phyloP scores from a whole-genome alignment of 2,329 filamentous ascomycete genomes.

The Xylaria hypoxylon region DNA sequence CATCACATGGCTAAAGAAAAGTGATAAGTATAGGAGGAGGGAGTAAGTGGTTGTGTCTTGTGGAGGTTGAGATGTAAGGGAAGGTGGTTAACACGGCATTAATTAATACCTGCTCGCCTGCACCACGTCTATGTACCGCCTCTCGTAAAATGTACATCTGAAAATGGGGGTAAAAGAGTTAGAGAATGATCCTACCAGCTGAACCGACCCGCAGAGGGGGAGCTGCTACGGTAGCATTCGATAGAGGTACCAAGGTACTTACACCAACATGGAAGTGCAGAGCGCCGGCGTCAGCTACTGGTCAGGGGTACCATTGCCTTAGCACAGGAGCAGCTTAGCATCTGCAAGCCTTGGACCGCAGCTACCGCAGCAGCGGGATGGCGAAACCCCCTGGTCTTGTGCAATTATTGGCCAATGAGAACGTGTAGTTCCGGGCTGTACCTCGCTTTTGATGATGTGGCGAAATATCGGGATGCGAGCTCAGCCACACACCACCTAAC shows the following conservation, averaged over 20 bases:
- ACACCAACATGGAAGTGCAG: too few species aligned
- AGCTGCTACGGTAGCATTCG: neutral
- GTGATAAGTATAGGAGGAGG: slow-evolving; percentile 17
- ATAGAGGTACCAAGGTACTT: too few species aligned
- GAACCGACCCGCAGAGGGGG: slow-evolving; percentile 3
- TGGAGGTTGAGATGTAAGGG: slow-evolving; percentile 20
- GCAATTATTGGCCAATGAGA: slow-evolving; percentile 13
- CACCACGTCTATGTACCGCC: slow-evolving; percentile 12
- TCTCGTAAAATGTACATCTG: slow-evolving; percentile 18
- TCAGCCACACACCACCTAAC: slow-evolving; percentile 31
- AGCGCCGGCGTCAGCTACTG: neutral
- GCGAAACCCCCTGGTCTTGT: neutral
- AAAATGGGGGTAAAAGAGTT: neutral
- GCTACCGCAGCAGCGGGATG: slow-evolving; percentile 37
- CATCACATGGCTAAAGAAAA: slow-evolving; percentile 25
- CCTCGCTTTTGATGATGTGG: slow-evolving; percentile 29
- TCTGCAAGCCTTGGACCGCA: slow-evolving; percentile 38
- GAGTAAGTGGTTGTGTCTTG: slow-evolving; percentile 10
- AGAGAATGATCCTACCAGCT: slow-evolving; percentile 15
- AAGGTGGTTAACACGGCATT: slow-evolving; percentile 35
- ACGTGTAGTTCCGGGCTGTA: slow-evolving; percentile 23
- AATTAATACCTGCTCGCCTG: slow-evolving; percentile 24
- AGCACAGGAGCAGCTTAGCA: slow-evolving; percentile 29
- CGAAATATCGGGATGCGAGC: slow-evolving; percentile 26
- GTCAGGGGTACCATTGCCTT: slow-evolving; percentile 26